Evolutionary conservation across 1,284 basidiomycete species (phyloP), one percentile per base, ranked within the genome.

Genomic region (Fomitopsis palustris): DNA sequence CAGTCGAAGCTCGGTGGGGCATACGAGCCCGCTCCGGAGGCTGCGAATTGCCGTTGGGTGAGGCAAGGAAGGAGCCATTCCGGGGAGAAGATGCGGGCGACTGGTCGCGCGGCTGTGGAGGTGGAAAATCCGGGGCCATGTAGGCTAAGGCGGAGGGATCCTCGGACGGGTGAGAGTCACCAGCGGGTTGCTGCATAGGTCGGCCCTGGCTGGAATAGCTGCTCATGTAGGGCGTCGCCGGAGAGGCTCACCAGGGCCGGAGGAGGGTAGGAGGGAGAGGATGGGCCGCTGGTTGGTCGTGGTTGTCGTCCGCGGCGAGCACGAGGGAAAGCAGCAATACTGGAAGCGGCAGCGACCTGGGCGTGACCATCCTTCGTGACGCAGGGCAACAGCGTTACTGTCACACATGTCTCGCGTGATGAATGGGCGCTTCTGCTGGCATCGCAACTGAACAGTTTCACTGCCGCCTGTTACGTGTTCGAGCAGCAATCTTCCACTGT

Each of bases 1-100:
- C 68, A 3, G 87, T 90, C 45, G 84, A 83, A 6, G 87, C 81
- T 72, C 87, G 81, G 38, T 79, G 80, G 57, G 85, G 87, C 52
- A 80, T 67, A 65, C 75, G 66, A 21, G 81, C 75, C 54, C 85
- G 81, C 66, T 84, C 83, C 62, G 78, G 74, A 31, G 78, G 65
- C 56, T 76, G 75, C 54, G 75, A 64, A 62, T 65, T 55, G 59
- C 60, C 55, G 45, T 58, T 62, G n/a, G 60, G 61, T 31, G 65
- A 69, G 39, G 62, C 59, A 54, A 65, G 67, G 57, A 56, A 57
- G 53, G 57, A 61, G 35, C 64, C 67, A 53, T 68, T 67, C 33
- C 58, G 53, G n/a, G 66, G 62, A 27, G 68, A 63, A 23, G 49
- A 35, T 31, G 66, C 56, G 10, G 64, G 63, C 49, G 56, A 54